Conservation (phyloP, 2,329 filamentous ascomycete genomes). For the Fusarium fujikuroi region DNA sequence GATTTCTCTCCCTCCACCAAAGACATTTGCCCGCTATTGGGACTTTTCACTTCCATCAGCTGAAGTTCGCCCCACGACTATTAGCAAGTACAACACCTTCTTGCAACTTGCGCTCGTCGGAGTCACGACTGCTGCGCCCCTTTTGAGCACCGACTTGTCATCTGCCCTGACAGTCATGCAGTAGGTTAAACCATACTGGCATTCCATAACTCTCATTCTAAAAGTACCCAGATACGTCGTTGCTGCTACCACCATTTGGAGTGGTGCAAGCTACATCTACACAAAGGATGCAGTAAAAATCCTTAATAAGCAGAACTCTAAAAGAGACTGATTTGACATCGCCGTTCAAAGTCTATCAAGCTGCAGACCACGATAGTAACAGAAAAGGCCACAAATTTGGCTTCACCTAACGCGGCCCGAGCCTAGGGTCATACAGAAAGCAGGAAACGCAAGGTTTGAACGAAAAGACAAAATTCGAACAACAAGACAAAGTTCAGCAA, state of each 20-base stretch:
- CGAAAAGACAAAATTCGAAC: not conserved
- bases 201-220: not conserved
- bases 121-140: constrained; percentile 81
- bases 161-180: constrained; percentile 69
- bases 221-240: constrained; percentile 76
- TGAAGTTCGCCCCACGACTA: constrained; percentile 83
- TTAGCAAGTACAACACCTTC: constrained; percentile 94
- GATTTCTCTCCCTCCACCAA: constrained; percentile 91
- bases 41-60: constrained; percentile 93
- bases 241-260: constrained; percentile 91
- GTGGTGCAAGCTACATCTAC: constrained; percentile 90
- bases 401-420: constrained; percentile 4
- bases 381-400: not conserved
- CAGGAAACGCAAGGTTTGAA: not conserved
- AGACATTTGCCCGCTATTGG: constrained; percentile 94
- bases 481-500: not conserved
- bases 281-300: constrained; percentile 94
- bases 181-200: constrained; percentile 57
- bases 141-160: constrained; percentile 70
- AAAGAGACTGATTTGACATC: constrained; percentile 25
- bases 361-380: constrained; percentile 1
- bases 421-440: not conserved
- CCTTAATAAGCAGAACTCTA: constrained; percentile 55
- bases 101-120: constrained; percentile 90
- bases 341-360: not conserved